Percentiles rank a stretch among this genome's conserved stretches.
Evolutionary conservation across 352 stramenopile genomes (phyloP).

Genomic region (Pythium scleroteichum): DNA sequence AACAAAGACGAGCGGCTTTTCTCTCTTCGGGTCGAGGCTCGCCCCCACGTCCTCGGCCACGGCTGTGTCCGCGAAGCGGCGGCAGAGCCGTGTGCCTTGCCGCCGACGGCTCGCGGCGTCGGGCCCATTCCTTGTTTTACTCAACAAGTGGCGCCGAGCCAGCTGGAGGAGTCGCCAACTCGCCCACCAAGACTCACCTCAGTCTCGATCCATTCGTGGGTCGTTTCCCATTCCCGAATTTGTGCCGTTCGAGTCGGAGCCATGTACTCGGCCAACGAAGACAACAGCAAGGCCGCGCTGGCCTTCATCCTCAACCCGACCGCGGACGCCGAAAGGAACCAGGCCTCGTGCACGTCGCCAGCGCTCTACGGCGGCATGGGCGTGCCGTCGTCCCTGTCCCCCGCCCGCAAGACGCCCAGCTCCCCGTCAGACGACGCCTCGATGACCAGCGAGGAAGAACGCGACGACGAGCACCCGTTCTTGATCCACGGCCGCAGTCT

Average conservation of each 20-base stretch:
- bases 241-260: conserved; percentile 5
- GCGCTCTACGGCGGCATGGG: not conserved
- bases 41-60: not conserved
- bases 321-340: conserved; percentile 19
- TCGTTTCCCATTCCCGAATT: conserved; percentile 18
- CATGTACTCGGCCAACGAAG: conserved; percentile 29
- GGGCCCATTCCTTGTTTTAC: conserved; percentile 33
- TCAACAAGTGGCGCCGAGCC: conserved; percentile 13
- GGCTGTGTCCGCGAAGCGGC: conserved; percentile 1
- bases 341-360: conserved; percentile 21
- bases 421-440: conserved; percentile 24
- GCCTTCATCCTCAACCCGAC: conserved; percentile 78
- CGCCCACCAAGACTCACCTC: not conserved
- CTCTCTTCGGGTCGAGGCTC: conserved; percentile 13
- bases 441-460: conserved; percentile 32
- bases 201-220: not conserved
- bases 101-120: not conserved
- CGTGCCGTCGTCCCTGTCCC: conserved; percentile 45
- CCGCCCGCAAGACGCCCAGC: conserved; percentile 39
- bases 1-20: conserved; percentile 16
- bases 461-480: conserved; percentile 41
- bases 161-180: conserved; percentile 4
- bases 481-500: conserved; percentile 55
- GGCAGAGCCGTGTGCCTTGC: not conserved
- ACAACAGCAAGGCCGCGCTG: conserved; percentile 58